Base-by-base conservation (phyloP, 805 yeast genomes). In the Priceomyces melissophilus region DNA sequence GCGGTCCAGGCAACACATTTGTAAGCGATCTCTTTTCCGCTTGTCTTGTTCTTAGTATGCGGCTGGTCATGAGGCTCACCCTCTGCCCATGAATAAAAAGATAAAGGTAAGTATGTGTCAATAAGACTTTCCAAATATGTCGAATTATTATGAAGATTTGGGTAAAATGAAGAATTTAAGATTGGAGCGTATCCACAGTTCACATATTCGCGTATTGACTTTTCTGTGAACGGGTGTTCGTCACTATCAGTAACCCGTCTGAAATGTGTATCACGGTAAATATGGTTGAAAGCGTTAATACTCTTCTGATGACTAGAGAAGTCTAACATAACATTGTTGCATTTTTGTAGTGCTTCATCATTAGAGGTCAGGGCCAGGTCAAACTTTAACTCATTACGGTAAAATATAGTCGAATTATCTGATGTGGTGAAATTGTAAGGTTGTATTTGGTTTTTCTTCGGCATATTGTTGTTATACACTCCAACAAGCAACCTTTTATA, bases 51-150 rank as follows among this genome's bases (percentile, higher is more conserved):
- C 17, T 36, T 37, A 23, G 36, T 41, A 10, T 37, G 25, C 13
- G 25, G 27, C 10, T 16, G 12, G 11, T 37, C 10, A 35, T 37
- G 28, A 1, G 93, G 93, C 53, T 83, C 76, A 8, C 62, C 58
- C 0, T 69, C 54, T 0, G 71, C 75, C 96, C 96, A 89, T 2
- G 91, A 75, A 96, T 96, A 89, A 29, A 75, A 59, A 11, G 65
- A 51, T 8, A 43, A 32, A 1, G 69, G 70, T 1, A 61, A 30
- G 38, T 58, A 66, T 15, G 52, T 28, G 36, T 57, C 45, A 20
- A 54, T 46, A 9, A 72, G 50, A 0, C 49, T 38, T 0, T 65
- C 54, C 7, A 73, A 56, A 11, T 56, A 49, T 10, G 60, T 28
- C 9, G 65, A 35, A 53, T 47, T 40, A 25, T 38, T 25, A 14